Evolutionary conservation across 2,329 filamentous ascomycete genomes (phyloP).

Genomic region (Aspergillus sp.): DNA sequence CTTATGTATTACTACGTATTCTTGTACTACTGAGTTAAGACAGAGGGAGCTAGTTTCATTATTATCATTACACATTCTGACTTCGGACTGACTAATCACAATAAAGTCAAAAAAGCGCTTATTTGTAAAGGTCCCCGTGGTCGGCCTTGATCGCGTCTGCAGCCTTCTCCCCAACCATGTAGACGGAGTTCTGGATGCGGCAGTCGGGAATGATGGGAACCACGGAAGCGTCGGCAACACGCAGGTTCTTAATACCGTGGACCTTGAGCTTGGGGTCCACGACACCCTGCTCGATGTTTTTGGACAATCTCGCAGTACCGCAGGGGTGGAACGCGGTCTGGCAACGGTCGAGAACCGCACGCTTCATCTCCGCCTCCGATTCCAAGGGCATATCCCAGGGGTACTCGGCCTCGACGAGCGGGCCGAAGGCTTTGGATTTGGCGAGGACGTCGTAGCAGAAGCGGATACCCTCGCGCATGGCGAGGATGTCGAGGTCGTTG

Average conservation of each 20-base stretch:
- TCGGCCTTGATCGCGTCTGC: neutral
- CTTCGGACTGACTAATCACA: too few species aligned
- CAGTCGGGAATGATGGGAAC: neutral
- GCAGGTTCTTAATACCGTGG: neutral
- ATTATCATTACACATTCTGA: neutral
- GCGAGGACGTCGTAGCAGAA: constrained; percentile 46
- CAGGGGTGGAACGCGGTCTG: neutral
- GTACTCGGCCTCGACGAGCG: constrained; percentile 34
- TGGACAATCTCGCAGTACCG: neutral
- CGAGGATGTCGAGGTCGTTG: constrained; percentile 45
- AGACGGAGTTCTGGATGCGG: neutral
- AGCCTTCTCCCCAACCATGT: neutral
- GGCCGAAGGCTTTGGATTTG: constrained; percentile 46
- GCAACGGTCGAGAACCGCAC: neutral
- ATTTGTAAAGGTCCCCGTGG: neutral
- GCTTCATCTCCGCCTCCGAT: neutral
- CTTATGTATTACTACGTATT: too few species aligned
- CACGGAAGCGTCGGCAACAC: neutral
- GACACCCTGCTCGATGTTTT: neutral
- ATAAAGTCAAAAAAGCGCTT: neutral
- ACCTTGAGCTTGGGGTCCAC: neutral
- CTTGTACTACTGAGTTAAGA: neutral
- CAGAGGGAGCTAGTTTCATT: neutral
- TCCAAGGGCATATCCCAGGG: neutral
- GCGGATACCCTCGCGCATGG: constrained; percentile 50